Conservation (phyloP, 176 grass and related monocot species). For the Miscanthus lutarioriparius region DNA sequence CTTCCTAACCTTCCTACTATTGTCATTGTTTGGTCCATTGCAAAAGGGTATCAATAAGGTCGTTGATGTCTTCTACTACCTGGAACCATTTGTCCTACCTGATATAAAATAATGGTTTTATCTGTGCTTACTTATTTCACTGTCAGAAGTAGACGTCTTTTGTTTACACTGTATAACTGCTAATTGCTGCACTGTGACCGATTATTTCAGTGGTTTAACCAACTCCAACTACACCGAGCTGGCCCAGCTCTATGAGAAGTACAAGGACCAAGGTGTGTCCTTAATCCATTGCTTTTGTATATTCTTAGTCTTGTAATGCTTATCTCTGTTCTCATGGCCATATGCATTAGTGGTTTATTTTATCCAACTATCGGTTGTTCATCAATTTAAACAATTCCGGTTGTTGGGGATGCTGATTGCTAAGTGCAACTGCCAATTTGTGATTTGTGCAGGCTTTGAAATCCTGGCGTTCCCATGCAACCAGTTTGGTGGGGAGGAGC, state of each 20-base stretch:
- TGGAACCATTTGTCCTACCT: neutral
- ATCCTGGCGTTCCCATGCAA: conserved; percentile 90
- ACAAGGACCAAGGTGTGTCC: conserved; percentile 73
- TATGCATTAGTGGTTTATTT: neutral
- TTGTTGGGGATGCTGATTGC: neutral
- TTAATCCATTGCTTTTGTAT: conserved; percentile 21
- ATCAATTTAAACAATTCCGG: neutral
- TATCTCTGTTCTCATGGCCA: neutral
- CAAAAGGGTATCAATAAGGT: neutral
- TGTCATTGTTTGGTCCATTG: neutral
- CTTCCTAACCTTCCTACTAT: neutral
- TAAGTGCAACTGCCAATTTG: neutral
- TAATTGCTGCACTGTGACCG: conserved; percentile 28
- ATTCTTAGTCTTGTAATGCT: neutral
- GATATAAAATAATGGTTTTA: neutral
- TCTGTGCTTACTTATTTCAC: neutral
- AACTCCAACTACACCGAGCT: conserved; percentile 95
- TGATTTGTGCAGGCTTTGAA: conserved; percentile 60
- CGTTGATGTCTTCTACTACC: neutral
- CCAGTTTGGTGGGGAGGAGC: conserved; percentile 78
- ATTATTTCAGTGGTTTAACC: conserved; percentile 78
- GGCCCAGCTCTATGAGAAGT: conserved; percentile 79
- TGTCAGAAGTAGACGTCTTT: conserved; percentile 17
- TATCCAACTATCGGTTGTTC: neutral
- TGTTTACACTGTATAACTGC: neutral